Base-by-base conservation (phyloP, 2,329 filamentous ascomycete genomes). In the Fusarium caatingaense region DNA sequence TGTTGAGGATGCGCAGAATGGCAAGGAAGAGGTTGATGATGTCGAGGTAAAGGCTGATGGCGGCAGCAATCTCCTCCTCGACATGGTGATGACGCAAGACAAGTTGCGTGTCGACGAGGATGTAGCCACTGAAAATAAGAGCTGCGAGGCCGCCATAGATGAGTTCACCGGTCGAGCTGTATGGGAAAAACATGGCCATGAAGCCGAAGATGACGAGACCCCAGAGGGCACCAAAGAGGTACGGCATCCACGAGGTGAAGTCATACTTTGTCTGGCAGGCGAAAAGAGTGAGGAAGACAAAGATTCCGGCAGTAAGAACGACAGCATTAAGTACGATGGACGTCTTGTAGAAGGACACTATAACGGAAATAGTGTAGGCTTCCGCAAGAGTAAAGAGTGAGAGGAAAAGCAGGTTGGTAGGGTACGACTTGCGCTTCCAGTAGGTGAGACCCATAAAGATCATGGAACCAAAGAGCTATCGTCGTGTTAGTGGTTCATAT, bases 221-320 rank as follows among this genome's bases (percentile, higher is more conserved):
- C 96, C 96, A 98, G 20, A 99, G 87, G 1, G 87, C 91, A 62
- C 94, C 94, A 76, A 97, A 97, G 6, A 98, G 88, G 79, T 98
- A 98, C 20, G 96, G 95, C 85, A 95, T 93, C 95, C 96, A 99
- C 70, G 89, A 91, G 2, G 95, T 98, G 80, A 99, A 99, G 84
- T 99, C 96, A 79, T 99, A 99, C 80, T 97, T 97, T 71, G 92
- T 93, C 85, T 99, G 96, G 88, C 94, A 97, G 51, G 96, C 96
- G 80, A 99, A 98, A 46, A 94, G 81, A 2, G 91, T 93, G 54
- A 94, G 87, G 76, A 93, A 89, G 74, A 93, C 84, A 77, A 95
- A 94, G 77, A 94, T 92, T 54, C 91, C 92, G 18, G 90, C 91
- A 54, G 96, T 99, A 61, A 99, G 89, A 71, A 97, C 82, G 34